Evolutionary conservation across 2,329 filamentous ascomycete genomes (phyloP).

Genomic region (Aspergillus proliferans): DNA sequence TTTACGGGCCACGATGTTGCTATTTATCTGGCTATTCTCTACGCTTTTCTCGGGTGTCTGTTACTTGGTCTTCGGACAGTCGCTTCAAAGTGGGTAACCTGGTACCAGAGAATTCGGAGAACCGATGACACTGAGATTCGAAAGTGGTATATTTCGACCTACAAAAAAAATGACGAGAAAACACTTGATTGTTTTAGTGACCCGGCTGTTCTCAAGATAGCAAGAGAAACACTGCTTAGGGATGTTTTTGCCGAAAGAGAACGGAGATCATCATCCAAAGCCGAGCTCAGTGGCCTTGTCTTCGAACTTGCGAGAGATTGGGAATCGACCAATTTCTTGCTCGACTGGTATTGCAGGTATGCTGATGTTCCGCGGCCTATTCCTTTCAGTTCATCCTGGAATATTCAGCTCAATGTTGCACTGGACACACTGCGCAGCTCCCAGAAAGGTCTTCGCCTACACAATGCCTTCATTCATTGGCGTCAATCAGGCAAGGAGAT

Average conservation of each 20-base stretch:
- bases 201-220: conserved; percentile 44
- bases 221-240: conserved; percentile 40
- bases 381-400: conserved; percentile 53
- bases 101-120: conserved; percentile 40
- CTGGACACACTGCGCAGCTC: conserved; percentile 48
- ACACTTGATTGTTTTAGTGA: conserved; percentile 42
- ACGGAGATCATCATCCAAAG: conserved; percentile 38
- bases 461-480: conserved; percentile 55
- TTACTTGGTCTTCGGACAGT: conserved; percentile 50
- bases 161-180: conserved; percentile 31
- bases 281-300: conserved; percentile 43
- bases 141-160: conserved; percentile 33
- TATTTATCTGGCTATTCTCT: conserved; percentile 53
- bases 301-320: conserved; percentile 47
- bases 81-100: conserved; percentile 54
- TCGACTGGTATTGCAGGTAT: conserved; percentile 49
- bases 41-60: conserved; percentile 47
- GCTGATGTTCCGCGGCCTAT: conserved; percentile 45
- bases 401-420: conserved; percentile 51
- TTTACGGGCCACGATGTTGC: conserved; percentile 49
- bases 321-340: conserved; percentile 48
- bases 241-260: conserved; percentile 42
- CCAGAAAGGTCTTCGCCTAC: conserved; percentile 50
- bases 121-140: conserved; percentile 35
- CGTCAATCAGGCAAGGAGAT: conserved; percentile 52